Percentiles rank a stretch among this genome's conserved stretches.
These are phyloP conservation scores for Apiospora malaysiana DNA, from an alignment of 2,329 filamentous ascomycete species.

Conservation along the genomic window DNA sequence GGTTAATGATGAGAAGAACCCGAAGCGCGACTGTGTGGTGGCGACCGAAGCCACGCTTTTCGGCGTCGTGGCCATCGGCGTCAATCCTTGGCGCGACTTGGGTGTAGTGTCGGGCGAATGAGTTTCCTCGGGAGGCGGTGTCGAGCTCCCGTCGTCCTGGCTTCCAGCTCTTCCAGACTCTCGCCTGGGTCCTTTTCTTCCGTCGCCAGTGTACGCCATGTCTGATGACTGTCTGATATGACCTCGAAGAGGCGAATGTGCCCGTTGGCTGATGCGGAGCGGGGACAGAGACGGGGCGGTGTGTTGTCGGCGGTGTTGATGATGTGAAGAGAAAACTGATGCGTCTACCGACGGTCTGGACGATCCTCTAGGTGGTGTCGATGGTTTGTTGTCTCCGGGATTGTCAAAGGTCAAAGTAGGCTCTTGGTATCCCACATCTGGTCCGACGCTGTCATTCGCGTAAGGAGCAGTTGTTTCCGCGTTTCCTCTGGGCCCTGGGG, in stretches of 20 bases:
- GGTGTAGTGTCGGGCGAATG: conserved; percentile 41
- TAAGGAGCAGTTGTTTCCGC: conserved; percentile 7
- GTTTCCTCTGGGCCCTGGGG: conserved; percentile 5
- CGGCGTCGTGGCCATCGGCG: conserved; percentile 37
- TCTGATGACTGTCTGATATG: conserved; percentile 35
- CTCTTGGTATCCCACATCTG: conserved; percentile 27
- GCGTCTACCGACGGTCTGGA: conserved; percentile 22
- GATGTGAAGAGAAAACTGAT: conserved; percentile 24
- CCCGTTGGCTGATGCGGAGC: conserved; percentile 22
- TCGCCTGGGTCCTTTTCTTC: conserved; percentile 36
- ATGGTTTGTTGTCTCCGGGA: conserved; percentile 28
- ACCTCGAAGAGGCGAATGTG: conserved; percentile 20
- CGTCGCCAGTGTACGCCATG: conserved; percentile 52
- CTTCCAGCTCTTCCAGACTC: conserved; percentile 38
- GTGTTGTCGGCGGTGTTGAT: conserved; percentile 36
- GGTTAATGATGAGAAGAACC: conserved; percentile 53
- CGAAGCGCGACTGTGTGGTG: conserved; percentile 46
- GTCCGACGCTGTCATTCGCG: conserved; percentile 24
- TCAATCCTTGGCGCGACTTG: conserved; percentile 38
- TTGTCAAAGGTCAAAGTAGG: conserved; percentile 34
- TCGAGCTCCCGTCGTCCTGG: conserved; percentile 41
- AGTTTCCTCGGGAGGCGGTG: conserved; percentile 32
- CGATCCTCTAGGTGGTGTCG: conserved; percentile 22
- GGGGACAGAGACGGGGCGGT: conserved; percentile 25
- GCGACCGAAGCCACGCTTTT: conserved; percentile 36